Evolutionary conservation across 768 basidiomycete species (phyloP).

Genomic region (Russula vinacea): DNA sequence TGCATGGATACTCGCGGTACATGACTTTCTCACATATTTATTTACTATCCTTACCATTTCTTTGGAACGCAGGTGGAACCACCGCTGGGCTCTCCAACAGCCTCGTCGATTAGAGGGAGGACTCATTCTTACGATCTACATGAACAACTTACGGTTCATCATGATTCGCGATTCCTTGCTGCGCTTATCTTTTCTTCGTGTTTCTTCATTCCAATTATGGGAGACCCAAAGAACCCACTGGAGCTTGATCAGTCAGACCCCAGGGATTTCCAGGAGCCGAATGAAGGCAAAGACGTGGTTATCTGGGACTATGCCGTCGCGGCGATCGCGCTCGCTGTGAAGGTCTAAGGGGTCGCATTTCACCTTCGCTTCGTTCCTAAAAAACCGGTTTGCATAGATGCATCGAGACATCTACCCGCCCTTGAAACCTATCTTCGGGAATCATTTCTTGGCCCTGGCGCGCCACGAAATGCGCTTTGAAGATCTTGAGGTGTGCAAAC

Average conservation of each 20-base stretch:
- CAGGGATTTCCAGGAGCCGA: neutral
- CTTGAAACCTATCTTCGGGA: constrained; percentile 24
- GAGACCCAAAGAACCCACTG: neutral
- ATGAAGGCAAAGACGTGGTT: constrained; percentile 1
- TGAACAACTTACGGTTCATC: constrained; percentile 23
- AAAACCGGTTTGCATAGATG: neutral
- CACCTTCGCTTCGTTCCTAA: neutral
- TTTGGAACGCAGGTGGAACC: constrained; percentile 24
- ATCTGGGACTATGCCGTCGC: constrained; percentile 29
- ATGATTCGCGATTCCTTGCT: constrained; percentile 28
- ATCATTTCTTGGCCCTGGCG: constrained; percentile 26
- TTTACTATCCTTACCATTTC: neutral
- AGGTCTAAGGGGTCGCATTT: constrained; percentile 16
- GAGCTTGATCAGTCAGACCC: neutral
- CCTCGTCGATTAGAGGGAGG: neutral
- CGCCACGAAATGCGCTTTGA: constrained; percentile 23
- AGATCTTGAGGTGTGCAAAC: constrained; percentile 27
- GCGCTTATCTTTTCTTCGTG: constrained; percentile 23
- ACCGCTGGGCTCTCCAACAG: constrained; percentile 2
- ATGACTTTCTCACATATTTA: neutral
- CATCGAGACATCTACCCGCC: constrained; percentile 26
- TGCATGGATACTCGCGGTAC: constrained; percentile 27
- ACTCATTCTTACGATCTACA: constrained; percentile 20
- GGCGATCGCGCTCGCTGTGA: constrained; percentile 27
- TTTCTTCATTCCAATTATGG: constrained; percentile 5